A percentile compares a stretch with the other conserved stretches of the same genome.
Evolutionary conservation across 352 stramenopile species (phyloP).

Genomic region (Phytophthora niederhauseri): DNA sequence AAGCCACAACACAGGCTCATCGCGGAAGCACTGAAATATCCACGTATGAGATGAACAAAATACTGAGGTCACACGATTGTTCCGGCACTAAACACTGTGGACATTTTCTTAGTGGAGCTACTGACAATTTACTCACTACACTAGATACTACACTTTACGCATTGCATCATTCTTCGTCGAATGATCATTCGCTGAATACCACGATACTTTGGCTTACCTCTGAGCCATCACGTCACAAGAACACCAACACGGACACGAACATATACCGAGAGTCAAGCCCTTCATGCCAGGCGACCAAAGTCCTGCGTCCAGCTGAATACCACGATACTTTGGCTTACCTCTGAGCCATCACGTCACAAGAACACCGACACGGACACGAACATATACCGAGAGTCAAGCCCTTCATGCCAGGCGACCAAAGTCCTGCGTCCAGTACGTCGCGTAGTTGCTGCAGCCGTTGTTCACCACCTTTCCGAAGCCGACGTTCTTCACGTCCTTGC

Average conservation of each 20-base stretch:
- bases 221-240: constrained; percentile 21
- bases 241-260: constrained; percentile 8
- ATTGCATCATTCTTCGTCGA: constrained; percentile 8
- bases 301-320: constrained; percentile 36
- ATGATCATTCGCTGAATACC: constrained; percentile 6
- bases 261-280: constrained; percentile 5
- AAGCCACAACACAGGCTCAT: neutral
- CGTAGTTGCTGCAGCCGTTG: constrained; percentile 29
- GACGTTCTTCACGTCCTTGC: constrained; percentile 30
- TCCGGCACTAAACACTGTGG: neutral
- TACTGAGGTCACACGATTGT: neutral
- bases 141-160: neutral
- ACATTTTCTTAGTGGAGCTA: neutral
- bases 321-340: constrained; percentile 21
- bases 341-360: constrained; percentile 20
- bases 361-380: constrained; percentile 9
- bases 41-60: neutral
- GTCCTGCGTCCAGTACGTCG: constrained; percentile 46
- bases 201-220: constrained; percentile 21
- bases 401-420: constrained; percentile 31
- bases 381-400: constrained; percentile 5
- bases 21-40: neutral
- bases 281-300: constrained; percentile 31
- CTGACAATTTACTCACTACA: neutral
- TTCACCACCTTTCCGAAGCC: constrained; percentile 41